A percentile compares a stretch with the other conserved stretches of the same genome.
Evolutionary conservation across 2,329 filamentous ascomycete genomes (phyloP).

Genomic region (Alternaria postmessia): DNA sequence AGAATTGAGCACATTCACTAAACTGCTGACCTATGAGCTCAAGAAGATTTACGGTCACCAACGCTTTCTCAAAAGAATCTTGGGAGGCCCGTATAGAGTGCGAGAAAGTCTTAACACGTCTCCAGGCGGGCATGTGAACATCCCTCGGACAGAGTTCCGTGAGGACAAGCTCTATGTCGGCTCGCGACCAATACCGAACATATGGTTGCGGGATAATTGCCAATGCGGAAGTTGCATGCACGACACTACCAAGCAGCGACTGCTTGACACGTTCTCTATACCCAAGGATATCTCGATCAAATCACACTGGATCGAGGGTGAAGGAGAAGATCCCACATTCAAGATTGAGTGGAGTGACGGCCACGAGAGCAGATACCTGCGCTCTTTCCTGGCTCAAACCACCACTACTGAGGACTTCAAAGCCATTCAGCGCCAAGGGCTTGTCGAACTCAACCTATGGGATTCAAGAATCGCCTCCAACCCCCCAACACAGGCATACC

Average conservation of each 20-base stretch:
- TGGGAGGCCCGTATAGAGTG: constrained; percentile 4
- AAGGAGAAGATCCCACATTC: constrained; percentile 18
- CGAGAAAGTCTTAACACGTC: neutral
- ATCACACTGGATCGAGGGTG: constrained; percentile 10
- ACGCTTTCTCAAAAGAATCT: neutral
- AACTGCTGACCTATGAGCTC: neutral
- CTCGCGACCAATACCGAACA: constrained; percentile 40
- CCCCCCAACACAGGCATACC: constrained; percentile 59
- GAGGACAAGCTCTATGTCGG: constrained; percentile 13
- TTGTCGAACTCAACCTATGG: constrained; percentile 51
- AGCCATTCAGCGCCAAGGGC: constrained; percentile 45
- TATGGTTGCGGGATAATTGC: constrained; percentile 69
- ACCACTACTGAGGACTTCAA: constrained; percentile 49
- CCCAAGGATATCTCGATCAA: constrained; percentile 39
- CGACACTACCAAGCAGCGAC: constrained; percentile 73
- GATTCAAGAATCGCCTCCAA: constrained; percentile 34
- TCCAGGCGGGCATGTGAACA: neutral
- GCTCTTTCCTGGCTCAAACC: constrained; percentile 64
- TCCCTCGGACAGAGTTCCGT: neutral
- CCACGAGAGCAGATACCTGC: constrained; percentile 73
- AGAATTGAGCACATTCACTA: neutral
- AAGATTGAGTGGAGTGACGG: constrained; percentile 59
- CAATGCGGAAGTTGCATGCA: constrained; percentile 73
- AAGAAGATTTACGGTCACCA: neutral
- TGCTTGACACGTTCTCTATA: constrained; percentile 70